Conservation (phyloP, 83 land plant species). For the Diphasiastrum complanatum region DNA sequence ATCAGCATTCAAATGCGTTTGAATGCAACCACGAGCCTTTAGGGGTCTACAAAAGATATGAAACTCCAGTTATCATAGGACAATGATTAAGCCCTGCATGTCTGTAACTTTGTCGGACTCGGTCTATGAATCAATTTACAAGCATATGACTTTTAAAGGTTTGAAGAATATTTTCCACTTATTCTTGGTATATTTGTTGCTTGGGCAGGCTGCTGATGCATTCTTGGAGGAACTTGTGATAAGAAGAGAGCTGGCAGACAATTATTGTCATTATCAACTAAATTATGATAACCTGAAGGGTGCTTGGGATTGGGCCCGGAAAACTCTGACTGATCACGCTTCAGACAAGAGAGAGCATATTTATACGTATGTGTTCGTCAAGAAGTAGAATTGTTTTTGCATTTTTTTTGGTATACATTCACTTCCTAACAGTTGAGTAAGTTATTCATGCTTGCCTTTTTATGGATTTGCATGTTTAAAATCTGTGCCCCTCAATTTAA, state of each 20-base stretch:
- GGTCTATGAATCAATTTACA: too few species aligned
- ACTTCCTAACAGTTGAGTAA: too few species aligned
- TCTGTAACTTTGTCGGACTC: too few species aligned
- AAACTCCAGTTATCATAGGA: too few species aligned
- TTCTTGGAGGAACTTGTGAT: slow-evolving; percentile 91
- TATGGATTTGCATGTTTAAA: not conserved
- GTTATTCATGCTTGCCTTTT: not conserved
- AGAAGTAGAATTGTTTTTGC: too few species aligned
- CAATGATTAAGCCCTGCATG: too few species aligned
- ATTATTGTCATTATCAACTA: slow-evolving; percentile 86
- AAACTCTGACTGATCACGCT: slow-evolving; percentile 82
- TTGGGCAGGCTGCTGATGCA: slow-evolving; percentile 63
- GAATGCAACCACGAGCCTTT: too few species aligned
- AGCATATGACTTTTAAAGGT: too few species aligned
- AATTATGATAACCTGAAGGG: slow-evolving; percentile 76
- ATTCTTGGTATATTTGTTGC: slow-evolving; percentile 7
- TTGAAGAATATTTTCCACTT: not conserved
- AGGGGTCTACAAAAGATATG: too few species aligned
- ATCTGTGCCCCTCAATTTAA: not conserved
- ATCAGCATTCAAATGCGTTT: too few species aligned
- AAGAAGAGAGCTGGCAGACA: slow-evolving; percentile 89
- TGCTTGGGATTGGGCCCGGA: slow-evolving; percentile 95
- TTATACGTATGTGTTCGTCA: slow-evolving; percentile 79
- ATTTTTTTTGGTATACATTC: too few species aligned
- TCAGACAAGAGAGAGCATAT: slow-evolving; percentile 73